Base-by-base conservation (phyloP, 345 rosid genomes). In the Excoecaria agallocha region DNA sequence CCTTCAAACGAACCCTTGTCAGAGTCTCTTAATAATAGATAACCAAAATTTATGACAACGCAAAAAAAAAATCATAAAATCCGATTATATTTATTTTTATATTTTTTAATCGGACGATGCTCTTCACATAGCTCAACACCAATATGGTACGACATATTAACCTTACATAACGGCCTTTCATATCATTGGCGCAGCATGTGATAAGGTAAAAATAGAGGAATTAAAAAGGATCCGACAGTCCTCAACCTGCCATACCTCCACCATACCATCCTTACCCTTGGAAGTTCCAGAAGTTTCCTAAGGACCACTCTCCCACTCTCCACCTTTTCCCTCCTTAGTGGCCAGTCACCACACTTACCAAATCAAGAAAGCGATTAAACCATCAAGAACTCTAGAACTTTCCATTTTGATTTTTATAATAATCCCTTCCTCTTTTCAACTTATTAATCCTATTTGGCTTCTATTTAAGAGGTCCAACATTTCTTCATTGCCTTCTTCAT, bases 251-350 rank as follows among this genome's bases (percentile, higher is more conserved):
- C 69, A 49, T 68, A 49, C 73, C 59, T 12, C 58, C 66, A 10
- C 74, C 82, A n/a, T 69, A 0, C 59, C 81, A 19, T 65, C 55
- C 64, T 38, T 30, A 13, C 74, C 76, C 66, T 38, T 58, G 41
- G 50, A 73, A 45, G 66, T 81, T 84, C 89, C 77, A 73, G 93
- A 87, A 88, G 81, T 71, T 89, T 87, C 84, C 46, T 4, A 48
- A 49, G 49, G 43, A 12, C 35, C 56, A 16, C 62, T 17, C 41
- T 19, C 77, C 12, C 61, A 43, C 73, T 8, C 68, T 25, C 46
- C 43, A 0, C 70, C 17, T 50, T 8, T 17, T 19, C 3, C 24
- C 7, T 24, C 57, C 70, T 30, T 30, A 30, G 30, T 30, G 30
- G 30, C 30, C 30, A 30, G 30, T 2, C 30, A 30, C 45, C 15